Base-by-base conservation (phyloP, 2,329 filamentous ascomycete genomes). In the Clonostachys sp. region DNA sequence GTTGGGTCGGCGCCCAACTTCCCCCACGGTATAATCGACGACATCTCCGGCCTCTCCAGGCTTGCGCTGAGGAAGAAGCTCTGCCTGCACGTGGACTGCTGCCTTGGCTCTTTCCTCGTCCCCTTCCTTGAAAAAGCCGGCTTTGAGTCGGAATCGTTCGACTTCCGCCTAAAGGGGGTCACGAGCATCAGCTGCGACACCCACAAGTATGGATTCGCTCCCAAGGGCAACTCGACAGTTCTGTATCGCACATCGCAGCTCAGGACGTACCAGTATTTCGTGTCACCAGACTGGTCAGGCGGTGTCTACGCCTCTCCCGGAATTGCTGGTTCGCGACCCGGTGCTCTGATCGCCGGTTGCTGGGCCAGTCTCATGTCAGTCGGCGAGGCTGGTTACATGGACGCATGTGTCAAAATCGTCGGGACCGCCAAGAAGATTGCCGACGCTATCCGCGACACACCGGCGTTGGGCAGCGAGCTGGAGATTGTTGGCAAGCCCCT, bases 201-300 rank as follows among this genome's bases (percentile, higher is more conserved):
- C 4, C 94, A 99, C 79, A 99, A 99, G 68, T 99, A 99, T 65
- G 94, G 94, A 36, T 99, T 99, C 63, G 94, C 94, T 2, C 94
- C 94, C 46, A 99, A 99, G 73, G 94, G 94, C 56, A 99, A 95
- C 77, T 94, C 87, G 45, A 94, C 91, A 2, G 78, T 96, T 13
- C 78, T 99, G 40, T 99, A 99, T 77, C 89, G 94, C 57, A 87
- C 83, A 42, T 79, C 84, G 34, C 72, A 80, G 42, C 80, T 95
- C 55, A 84, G 94, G 56, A 83, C 83, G 48, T 92, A 96, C 68
- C 94, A 99, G 69, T 99, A 99, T 77, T 99, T 96, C 68, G 86
- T 99, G 63, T 89, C 86, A 34, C 87, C 94, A 7, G 89, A 95
- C 69, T 99, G 94, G 94, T 84, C 87, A 10, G 94, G 94, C 50